Evolutionary conservation across 208 protist species (phyloP), one percentile per base, ranked within the genome.

Genomic region (Leishmania tarentolae): DNA sequence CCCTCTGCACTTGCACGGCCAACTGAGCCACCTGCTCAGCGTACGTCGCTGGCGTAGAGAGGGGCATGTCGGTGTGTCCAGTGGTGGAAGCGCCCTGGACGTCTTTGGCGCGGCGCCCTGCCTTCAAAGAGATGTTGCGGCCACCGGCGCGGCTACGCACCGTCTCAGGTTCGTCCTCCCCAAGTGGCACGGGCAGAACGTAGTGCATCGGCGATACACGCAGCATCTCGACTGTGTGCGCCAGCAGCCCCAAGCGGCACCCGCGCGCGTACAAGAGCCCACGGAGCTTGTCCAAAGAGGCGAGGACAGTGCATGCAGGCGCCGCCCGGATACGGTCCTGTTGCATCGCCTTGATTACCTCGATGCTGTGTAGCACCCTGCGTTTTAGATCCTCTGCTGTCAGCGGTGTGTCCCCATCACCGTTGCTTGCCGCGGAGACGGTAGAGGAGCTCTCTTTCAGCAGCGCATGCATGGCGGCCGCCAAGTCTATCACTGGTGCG

Each of bases 221-320:
- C 68, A 89, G 83, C 76, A 95, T 78, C 78, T 96, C 92, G 0
- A 96, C 84, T 24, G 84, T 80, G 85, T 91, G 89, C 31, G 88
- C 82, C 61, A 97, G 79, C 47, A 89, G 82, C 59, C 88, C 84
- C 13, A 97, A 88, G 7, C 86, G 77, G 44, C 85, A 85, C 21
- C 92, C 94, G 37, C 91, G 92, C 63, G 80, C 69, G 84, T 95
- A 97, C 21, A 97, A 76, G 50, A 75, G 78, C 66, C 83, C 84
- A 66, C 94, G 91, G 46, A 97, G 83, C 28, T 91, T 63, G 79
- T 96, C 92, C 19, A 97, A 61, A 7, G 91, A 46, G n/a, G 61
- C 77, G 19, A 97, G 72, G 40, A 94, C 79, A 31, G 84, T 79
- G 31, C 86, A 80, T 9, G 83, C 81, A 40, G 88, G 81, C 72